Percentiles rank a stretch among this genome's conserved stretches.
Evolutionary conservation across 495 filamentous ascomycete species (phyloP).

Genomic region (Clavariopsis aquatica): DNA sequence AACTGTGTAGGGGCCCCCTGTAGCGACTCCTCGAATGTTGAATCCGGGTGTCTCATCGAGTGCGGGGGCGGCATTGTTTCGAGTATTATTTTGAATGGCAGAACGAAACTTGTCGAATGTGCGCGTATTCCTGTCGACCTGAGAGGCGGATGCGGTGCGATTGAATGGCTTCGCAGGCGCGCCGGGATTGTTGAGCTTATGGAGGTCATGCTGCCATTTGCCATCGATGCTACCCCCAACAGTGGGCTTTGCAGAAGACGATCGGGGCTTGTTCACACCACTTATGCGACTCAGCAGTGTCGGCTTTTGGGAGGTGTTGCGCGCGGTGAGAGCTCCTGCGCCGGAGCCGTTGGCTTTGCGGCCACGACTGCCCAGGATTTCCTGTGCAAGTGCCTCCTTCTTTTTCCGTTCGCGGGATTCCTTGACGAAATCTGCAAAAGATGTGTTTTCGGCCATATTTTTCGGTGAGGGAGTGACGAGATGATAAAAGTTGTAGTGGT

Average conservation of each 20-base stretch:
- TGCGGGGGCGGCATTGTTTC: slow-evolving; percentile 17
- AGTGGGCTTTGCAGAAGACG: slow-evolving; percentile 33
- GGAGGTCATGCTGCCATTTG: slow-evolving; percentile 38
- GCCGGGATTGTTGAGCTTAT: slow-evolving; percentile 30
- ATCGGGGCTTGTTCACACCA: slow-evolving; percentile 28
- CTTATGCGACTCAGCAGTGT: slow-evolving; percentile 30
- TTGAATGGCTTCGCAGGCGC: slow-evolving; percentile 18
- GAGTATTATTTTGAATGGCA: slow-evolving; percentile 37
- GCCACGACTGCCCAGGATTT: slow-evolving; percentile 37
- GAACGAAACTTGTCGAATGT: slow-evolving; percentile 42
- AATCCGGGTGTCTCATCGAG: slow-evolving; percentile 55
- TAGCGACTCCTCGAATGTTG: slow-evolving; percentile 73
- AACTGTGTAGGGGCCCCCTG: slow-evolving; percentile 71
- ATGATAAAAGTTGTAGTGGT: background rate
- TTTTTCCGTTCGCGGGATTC: slow-evolving; percentile 30
- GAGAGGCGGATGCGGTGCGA: slow-evolving; percentile 37
- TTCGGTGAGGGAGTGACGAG: background rate
- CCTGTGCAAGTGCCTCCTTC: slow-evolving; percentile 35
- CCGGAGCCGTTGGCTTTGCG: slow-evolving; percentile 21
- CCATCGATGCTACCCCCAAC: slow-evolving; percentile 29
- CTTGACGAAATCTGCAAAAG: slow-evolving; percentile 31
- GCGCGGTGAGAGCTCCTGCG: slow-evolving; percentile 8
- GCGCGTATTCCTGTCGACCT: slow-evolving; percentile 35
- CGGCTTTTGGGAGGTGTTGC: slow-evolving; percentile 19
- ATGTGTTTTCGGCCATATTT: background rate